Base-by-base conservation (phyloP, 306 rosid species). In the Lathyrus aphaca region DNA sequence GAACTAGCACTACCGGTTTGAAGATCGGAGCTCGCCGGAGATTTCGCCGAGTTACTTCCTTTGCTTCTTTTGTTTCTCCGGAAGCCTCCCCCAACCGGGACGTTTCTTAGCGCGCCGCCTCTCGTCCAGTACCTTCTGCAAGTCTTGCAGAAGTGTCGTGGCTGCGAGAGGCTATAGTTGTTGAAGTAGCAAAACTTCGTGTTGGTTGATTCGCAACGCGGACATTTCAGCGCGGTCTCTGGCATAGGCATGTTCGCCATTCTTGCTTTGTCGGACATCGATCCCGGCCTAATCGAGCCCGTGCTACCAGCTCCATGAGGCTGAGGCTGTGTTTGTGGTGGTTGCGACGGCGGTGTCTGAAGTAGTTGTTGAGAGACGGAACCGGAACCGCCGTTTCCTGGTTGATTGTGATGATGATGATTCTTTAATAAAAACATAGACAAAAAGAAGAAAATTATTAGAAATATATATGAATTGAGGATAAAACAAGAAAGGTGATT, bases 101-200 rank as follows among this genome's bases (percentile, higher is more conserved):
- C 98, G 9, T 55, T 92, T 6, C 98, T 53, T 6, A 87, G 71
- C 6, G 96, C 86, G 0, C 98, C 98, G 0, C 95, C 95, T 25
- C 95, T 62, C 0, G 98, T 92, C 98, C 98, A 92, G 74, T 91
- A 91, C 78, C 97, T 82, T 58, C 97, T 75, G 44, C 97, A 91
- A 58, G 97, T 87, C 80, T 91, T 91, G 84, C 97, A 91, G 63
- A 91, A 91, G 81, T 91, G 97, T 59, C 97, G 84, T 1, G 97
- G 97, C 77, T 91, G 97, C 12, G 97, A 48, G 69, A 88, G 94
- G 78, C 89, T 91, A 75, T 91, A 91, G 80, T 91, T 91, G 85
- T 91, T 91, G 82, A 83, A 91, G 68, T 91, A 91, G 79, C 97
- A 91, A 65, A 91, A 91, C 56, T 91, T 91, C 0, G 97, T 91